phyloP scores from a whole-genome alignment of 257 asterid species.

The Paraleonurus japonicus region DNA sequence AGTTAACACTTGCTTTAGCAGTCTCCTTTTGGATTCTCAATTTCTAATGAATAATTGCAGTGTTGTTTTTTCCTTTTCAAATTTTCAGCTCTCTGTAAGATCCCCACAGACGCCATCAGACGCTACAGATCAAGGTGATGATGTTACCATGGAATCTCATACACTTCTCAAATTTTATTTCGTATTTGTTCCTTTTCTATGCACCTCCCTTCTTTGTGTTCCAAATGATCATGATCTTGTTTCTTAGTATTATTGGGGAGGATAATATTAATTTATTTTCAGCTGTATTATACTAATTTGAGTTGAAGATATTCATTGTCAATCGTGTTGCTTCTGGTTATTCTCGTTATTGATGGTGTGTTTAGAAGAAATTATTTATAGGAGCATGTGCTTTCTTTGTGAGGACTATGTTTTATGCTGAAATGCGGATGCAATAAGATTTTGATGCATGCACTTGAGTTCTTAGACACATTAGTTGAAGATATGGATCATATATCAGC shows the following conservation, averaged over 20 bases:
- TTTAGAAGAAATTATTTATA: not conserved
- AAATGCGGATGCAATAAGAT: not conserved
- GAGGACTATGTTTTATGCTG: conserved; percentile 2
- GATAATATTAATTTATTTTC: not conserved
- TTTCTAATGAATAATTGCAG: conserved; percentile 22
- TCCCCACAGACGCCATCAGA: conserved; percentile 60
- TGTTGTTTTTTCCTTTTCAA: conserved; percentile 29
- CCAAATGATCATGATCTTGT: not conserved
- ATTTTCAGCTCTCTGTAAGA: conserved; percentile 71
- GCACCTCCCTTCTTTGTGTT: conserved; percentile 1
- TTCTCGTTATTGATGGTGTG: not conserved
- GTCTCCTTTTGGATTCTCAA: conserved; percentile 6
- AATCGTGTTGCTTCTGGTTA: conserved; percentile 9
- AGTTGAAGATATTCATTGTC: conserved; percentile 9
- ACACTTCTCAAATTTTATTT: conserved; percentile 33
- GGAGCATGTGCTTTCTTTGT: conserved; percentile 4
- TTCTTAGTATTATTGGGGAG: conserved; percentile 2
- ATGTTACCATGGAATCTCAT: conserved; percentile 35
- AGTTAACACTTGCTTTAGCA: not conserved
- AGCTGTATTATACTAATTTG: not conserved
- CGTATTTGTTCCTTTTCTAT: conserved; percentile 20
- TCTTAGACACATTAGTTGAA: not conserved
- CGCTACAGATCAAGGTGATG: conserved; percentile 86
- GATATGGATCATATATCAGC: not conserved
- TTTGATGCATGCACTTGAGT: conserved; percentile 7